Percentiles rank a stretch among this genome's conserved stretches.
Evolutionary conservation across 1,284 basidiomycete species (phyloP).

Genomic region (Coniferiporia sulphurascens): DNA sequence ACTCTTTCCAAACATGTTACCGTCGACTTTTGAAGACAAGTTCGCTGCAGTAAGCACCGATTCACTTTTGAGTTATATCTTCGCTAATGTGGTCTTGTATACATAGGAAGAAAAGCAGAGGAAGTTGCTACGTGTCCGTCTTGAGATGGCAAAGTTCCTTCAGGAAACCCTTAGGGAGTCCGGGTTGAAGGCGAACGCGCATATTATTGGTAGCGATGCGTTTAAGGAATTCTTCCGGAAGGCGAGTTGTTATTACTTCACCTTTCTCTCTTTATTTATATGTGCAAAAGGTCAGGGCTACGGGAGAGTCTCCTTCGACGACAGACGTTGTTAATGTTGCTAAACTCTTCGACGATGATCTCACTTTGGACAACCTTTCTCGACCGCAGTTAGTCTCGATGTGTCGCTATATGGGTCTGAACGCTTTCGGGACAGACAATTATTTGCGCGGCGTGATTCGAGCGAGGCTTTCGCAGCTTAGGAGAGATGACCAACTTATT

Average conservation of each 20-base stretch:
- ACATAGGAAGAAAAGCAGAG: constrained; percentile 94
- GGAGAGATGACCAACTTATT: constrained; percentile 93
- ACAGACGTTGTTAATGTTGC: constrained; percentile 92
- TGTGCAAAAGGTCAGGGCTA: constrained; percentile 72
- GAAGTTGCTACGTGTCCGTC: constrained; percentile 88
- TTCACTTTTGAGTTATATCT: background rate
- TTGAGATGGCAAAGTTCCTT: constrained; percentile 99
- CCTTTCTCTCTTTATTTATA: background rate
- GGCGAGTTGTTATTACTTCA: constrained; percentile 33
- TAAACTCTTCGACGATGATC: constrained; percentile 94
- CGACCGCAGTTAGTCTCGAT: constrained; percentile 96
- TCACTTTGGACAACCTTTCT: constrained; percentile 96
- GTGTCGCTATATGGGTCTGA: constrained; percentile 96
- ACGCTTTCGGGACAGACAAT: constrained; percentile 98
- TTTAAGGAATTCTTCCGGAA: constrained; percentile 99
- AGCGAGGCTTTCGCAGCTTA: constrained; percentile 76
- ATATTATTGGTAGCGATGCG: constrained; percentile 89
- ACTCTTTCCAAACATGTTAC: constrained; percentile 98
- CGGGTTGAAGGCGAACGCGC: constrained; percentile 86
- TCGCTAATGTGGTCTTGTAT: background rate
- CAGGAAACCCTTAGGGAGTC: constrained; percentile 96
- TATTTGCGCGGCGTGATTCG: constrained; percentile 95
- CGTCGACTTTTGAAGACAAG: constrained; percentile 97
- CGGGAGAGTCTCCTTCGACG: constrained; percentile 88
- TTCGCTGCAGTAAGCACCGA: constrained; percentile 71